These are phyloP conservation scores for Hsuehochloa calcarea DNA, from an alignment of 176 grass and related monocot species.

Conservation along the genomic window DNA sequence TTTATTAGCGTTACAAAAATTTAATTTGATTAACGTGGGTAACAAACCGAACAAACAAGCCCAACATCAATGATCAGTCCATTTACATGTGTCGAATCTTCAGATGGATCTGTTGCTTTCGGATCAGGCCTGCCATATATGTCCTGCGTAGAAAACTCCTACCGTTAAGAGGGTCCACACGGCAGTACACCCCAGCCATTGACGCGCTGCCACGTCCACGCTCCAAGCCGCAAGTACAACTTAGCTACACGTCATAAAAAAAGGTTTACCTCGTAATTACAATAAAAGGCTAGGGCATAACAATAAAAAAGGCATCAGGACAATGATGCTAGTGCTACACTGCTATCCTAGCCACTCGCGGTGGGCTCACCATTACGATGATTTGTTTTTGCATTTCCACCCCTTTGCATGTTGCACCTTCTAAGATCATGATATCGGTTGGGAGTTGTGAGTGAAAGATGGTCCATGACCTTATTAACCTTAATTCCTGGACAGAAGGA, in stretches of 20 bases:
- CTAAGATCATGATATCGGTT: too few relatives aligned
- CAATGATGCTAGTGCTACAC: neutral
- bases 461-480: too few relatives aligned
- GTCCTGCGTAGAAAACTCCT: neutral
- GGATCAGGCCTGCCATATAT: conserved; percentile 19
- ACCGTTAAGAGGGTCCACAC: neutral
- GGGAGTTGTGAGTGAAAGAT: too few relatives aligned
- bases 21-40: too few relatives aligned
- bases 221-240: neutral
- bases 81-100: neutral
- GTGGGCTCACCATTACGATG: neutral
- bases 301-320: neutral
- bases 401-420: too few relatives aligned
- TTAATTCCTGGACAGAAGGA: too few relatives aligned
- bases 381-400: neutral
- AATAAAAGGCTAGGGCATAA: neutral
- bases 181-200: neutral
- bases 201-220: neutral
- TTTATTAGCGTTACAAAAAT: too few relatives aligned
- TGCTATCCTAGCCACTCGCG: neutral
- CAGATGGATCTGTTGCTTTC: conserved; percentile 12
- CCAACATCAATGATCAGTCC: neutral
- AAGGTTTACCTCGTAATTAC: neutral
- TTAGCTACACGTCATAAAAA: neutral
- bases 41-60: too few relatives aligned